Evolutionary conservation across 331 rosid genomes (phyloP).

Genomic region (Phaseolus coccineus): DNA sequence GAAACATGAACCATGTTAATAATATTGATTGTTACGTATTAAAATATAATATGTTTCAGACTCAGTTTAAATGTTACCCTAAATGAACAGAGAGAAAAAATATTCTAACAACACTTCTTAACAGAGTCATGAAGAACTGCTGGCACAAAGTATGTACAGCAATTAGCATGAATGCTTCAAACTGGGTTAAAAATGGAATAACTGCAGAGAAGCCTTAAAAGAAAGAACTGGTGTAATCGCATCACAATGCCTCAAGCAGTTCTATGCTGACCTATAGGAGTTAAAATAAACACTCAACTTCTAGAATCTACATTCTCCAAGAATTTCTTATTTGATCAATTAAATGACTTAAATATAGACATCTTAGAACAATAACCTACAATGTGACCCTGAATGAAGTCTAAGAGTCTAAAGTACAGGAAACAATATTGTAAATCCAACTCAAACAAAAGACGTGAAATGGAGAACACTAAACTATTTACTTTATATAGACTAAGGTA

Average conservation of each 20-base stretch:
- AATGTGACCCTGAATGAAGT: conserved; percentile 1
- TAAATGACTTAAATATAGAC: neutral
- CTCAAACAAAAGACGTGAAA: neutral
- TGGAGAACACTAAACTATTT: neutral
- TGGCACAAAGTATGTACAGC: neutral
- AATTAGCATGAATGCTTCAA: neutral
- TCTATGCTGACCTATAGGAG: neutral
- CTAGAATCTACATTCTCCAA: neutral
- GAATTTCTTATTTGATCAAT: conserved; percentile 1
- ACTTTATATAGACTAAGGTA: neutral
- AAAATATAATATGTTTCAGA: neutral
- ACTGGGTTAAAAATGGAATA: neutral
- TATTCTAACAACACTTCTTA: neutral
- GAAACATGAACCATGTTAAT: conserved; percentile 34
- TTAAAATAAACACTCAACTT: neutral
- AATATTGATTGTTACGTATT: neutral
- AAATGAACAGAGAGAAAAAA: neutral
- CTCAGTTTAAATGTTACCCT: neutral
- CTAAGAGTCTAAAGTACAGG: neutral
- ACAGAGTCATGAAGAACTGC: neutral
- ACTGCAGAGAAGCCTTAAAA: neutral
- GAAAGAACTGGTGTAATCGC: neutral
- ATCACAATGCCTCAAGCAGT: neutral
- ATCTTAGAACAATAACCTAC: neutral
- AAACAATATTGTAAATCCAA: neutral